phyloP scores from a whole-genome alignment of 768 basidiomycete species.

The Rhodotorula taiwanensis region DNA sequence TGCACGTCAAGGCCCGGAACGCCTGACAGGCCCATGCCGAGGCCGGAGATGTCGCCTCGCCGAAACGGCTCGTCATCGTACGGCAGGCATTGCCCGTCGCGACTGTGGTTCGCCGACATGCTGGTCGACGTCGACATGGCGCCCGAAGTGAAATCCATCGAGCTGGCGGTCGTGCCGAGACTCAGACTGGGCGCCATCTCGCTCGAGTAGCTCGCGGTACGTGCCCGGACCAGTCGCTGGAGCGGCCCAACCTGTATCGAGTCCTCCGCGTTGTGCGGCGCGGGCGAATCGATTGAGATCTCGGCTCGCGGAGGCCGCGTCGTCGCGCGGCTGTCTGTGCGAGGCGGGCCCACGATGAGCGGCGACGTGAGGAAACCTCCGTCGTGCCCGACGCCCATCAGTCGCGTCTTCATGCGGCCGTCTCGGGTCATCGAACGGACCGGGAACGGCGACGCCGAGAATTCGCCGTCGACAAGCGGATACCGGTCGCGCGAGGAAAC shows the following conservation, averaged over 20 bases:
- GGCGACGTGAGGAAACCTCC: slow-evolving; percentile 42
- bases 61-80: neutral
- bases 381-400: slow-evolving; percentile 41
- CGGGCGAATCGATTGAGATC: slow-evolving; percentile 31
- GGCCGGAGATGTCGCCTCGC: neutral
- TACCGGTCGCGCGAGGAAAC: slow-evolving; percentile 3
- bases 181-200: slow-evolving; percentile 26
- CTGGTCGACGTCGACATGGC: neutral
- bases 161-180: slow-evolving; percentile 20
- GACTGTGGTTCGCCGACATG: slow-evolving; percentile 13
- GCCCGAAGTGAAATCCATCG: neutral
- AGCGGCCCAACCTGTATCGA: neutral
- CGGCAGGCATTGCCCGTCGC: neutral
- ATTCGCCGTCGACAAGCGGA: slow-evolving; percentile 34
- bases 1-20: slow-evolving; percentile 12
- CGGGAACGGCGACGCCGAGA: slow-evolving; percentile 22
- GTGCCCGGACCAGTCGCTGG: neutral
- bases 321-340: slow-evolving; percentile 7
- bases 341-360: slow-evolving; percentile 23
- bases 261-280: slow-evolving; percentile 4
- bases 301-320: slow-evolving; percentile 8
- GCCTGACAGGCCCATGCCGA: slow-evolving; percentile 36
- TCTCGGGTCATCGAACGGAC: slow-evolving; percentile 26
- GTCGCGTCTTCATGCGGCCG: slow-evolving; percentile 36
- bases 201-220: neutral